Evolutionary conservation across 2,329 filamentous ascomycete genomes (phyloP).

Genomic region (Microdochium paspali): DNA sequence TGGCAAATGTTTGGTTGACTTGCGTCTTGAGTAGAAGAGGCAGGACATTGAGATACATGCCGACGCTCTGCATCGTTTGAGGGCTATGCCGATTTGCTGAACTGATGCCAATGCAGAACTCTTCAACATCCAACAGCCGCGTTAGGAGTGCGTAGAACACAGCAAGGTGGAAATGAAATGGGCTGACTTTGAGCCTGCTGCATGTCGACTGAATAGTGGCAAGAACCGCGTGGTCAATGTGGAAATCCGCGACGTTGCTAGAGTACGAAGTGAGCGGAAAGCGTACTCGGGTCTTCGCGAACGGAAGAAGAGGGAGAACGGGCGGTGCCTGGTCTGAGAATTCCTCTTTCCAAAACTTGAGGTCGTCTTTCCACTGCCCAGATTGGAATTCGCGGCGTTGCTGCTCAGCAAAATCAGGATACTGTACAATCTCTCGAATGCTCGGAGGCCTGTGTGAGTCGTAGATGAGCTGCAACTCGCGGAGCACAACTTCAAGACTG

Average conservation of each 20-base stretch:
- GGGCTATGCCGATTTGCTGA: constrained; percentile 28
- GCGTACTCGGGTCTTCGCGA: constrained; percentile 12
- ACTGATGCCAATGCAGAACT: constrained; percentile 37
- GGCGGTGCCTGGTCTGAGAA: constrained; percentile 11
- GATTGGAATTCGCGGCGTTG: constrained; percentile 18
- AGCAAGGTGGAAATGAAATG: constrained; percentile 37
- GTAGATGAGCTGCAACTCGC: constrained; percentile 34
- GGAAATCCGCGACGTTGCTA: constrained; percentile 5
- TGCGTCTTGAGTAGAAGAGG: constrained; percentile 26
- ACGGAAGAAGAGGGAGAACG: constrained; percentile 21
- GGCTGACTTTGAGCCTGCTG: constrained; percentile 7
- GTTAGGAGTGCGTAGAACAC: constrained; percentile 26
- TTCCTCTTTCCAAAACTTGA: constrained; percentile 23
- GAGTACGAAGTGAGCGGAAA: constrained; percentile 10
- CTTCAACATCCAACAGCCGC: constrained; percentile 18
- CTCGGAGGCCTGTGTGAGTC: constrained; percentile 9
- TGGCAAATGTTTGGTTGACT: constrained; percentile 4
- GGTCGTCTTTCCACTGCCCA: constrained; percentile 15
- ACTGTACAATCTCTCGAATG: too few relatives aligned
- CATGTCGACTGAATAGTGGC: constrained; percentile 13
- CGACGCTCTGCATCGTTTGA: constrained; percentile 24
- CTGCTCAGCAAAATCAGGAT: constrained; percentile 20
- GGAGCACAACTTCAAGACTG: constrained; percentile 30
- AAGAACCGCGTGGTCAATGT: constrained; percentile 9
- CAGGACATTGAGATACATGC: constrained; percentile 38